Evolutionary conservation across 1,284 basidiomycete genomes (phyloP).

Genomic region (Naganishia albida): DNA sequence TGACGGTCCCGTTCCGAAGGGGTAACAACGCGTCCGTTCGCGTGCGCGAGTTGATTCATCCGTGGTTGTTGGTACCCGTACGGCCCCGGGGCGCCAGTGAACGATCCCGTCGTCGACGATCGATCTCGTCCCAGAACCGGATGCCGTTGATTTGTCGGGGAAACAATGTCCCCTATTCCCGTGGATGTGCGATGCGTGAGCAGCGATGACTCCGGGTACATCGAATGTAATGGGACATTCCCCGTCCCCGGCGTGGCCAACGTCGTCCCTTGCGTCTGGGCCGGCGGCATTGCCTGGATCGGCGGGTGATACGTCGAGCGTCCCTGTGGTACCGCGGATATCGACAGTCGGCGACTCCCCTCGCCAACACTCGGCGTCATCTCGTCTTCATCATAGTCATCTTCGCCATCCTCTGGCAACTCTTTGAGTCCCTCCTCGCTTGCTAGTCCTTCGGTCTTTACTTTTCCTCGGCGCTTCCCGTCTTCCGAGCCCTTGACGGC

Average conservation of each 20-base stretch:
- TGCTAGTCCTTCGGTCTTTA: neutral
- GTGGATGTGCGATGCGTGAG: slow-evolving; percentile 18
- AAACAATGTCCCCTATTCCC: slow-evolving; percentile 21
- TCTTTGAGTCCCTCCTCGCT: neutral
- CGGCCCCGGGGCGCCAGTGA: neutral
- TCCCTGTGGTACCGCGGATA: too few relatives aligned
- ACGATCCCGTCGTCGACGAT: neutral
- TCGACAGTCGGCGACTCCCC: slow-evolving; percentile 5
- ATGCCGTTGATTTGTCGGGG: slow-evolving; percentile 5
- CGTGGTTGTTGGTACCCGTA: slow-evolving; percentile 17
- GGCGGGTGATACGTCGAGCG: neutral
- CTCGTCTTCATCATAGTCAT: slow-evolving; percentile 23
- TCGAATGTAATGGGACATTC: slow-evolving; percentile 18
- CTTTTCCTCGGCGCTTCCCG: neutral
- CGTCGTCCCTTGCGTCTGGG: neutral
- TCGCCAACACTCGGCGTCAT: slow-evolving; percentile 16
- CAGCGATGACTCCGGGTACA: slow-evolving; percentile 22
- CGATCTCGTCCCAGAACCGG: neutral
- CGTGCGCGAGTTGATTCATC: slow-evolving; percentile 24
- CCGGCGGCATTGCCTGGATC: neutral
- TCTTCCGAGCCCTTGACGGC: slow-evolving; percentile 34
- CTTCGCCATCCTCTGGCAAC: neutral
- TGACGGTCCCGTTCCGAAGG: slow-evolving; percentile 18
- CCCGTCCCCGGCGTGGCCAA: slow-evolving; percentile 3
- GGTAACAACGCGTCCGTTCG: slow-evolving; percentile 19